Conservation (phyloP, 352 stramenopile species). For the Phytophthora sojae region DNA sequence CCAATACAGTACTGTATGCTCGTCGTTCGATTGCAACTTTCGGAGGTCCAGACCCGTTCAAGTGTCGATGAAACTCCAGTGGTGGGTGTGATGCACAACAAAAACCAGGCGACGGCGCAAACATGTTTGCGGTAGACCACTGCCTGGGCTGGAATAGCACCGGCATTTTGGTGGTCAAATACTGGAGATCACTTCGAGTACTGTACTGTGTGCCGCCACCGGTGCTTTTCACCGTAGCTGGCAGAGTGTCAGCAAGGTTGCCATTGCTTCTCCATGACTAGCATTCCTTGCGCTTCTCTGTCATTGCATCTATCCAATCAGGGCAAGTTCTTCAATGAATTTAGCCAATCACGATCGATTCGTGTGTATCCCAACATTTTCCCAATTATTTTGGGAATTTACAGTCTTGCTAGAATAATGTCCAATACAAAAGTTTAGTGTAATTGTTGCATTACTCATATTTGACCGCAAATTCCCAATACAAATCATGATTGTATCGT, state of each 20-base stretch:
- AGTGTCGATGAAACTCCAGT: constrained; percentile 8
- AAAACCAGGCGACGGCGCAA: constrained; percentile 11
- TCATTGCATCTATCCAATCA: too few species aligned
- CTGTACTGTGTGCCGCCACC: neutral
- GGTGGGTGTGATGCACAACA: constrained; percentile 10
- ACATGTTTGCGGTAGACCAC: neutral
- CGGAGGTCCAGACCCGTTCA: constrained; percentile 12
- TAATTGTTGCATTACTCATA: too few species aligned
- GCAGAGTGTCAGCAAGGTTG: neutral
- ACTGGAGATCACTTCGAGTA: neutral
- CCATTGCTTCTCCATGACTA: neutral
- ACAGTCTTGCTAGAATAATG: too few species aligned
- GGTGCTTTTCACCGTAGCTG: neutral
- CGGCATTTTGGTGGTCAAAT: constrained; percentile 1
- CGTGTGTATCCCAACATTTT: too few species aligned
- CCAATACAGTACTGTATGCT: constrained; percentile 13
- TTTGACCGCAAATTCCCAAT: too few species aligned
- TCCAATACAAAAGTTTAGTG: too few species aligned
- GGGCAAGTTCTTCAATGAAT: too few species aligned
- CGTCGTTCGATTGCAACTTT: constrained; percentile 18
- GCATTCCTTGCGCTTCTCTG: too few species aligned
- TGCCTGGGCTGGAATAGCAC: neutral
- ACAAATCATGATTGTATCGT: too few species aligned
- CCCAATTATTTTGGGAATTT: too few species aligned
- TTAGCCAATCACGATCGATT: too few species aligned